Percentiles rank a stretch among this genome's conserved stretches.
Evolutionary conservation across 805 yeast species (phyloP).

Genomic region (Peterozyma toletana): DNA sequence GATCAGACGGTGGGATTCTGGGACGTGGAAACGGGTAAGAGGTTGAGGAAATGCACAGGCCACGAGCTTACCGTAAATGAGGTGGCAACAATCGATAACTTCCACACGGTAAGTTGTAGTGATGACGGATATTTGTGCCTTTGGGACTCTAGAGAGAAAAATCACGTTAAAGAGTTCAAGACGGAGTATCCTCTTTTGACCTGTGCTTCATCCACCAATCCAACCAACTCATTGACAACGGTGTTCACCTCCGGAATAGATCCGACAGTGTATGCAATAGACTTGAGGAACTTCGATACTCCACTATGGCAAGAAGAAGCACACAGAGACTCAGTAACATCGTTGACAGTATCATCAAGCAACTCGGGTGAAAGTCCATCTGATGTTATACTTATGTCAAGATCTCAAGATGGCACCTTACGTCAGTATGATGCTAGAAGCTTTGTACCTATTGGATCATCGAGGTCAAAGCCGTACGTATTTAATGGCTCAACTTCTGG

Average conservation of each 20-base stretch:
- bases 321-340: conserved; percentile 49
- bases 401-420: conserved; percentile 51
- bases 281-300: conserved; percentile 33
- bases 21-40: conserved; percentile 52
- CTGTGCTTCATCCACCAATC: conserved; percentile 28
- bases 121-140: conserved; percentile 56
- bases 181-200: conserved; percentile 57
- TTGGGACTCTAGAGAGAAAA: conserved; percentile 64
- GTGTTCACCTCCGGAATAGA: conserved; percentile 65
- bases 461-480: conserved; percentile 35
- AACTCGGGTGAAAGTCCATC: conserved; percentile 16
- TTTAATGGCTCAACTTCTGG: conserved; percentile 55
- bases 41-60: conserved; percentile 45
- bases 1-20: conserved; percentile 56
- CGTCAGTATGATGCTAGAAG: conserved; percentile 48
- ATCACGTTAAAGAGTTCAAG: conserved; percentile 27
- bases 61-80: conserved; percentile 52
- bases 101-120: conserved; percentile 42
- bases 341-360: conserved; percentile 43
- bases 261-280: conserved; percentile 54
- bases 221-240: conserved; percentile 27
- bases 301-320: conserved; percentile 39
- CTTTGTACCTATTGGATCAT: conserved; percentile 28
- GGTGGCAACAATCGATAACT: conserved; percentile 26
- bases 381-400: conserved; percentile 31